These are phyloP conservation scores for Clitoria ternatea DNA, from an alignment of 306 rosid genomes.

Conservation along the genomic window DNA sequence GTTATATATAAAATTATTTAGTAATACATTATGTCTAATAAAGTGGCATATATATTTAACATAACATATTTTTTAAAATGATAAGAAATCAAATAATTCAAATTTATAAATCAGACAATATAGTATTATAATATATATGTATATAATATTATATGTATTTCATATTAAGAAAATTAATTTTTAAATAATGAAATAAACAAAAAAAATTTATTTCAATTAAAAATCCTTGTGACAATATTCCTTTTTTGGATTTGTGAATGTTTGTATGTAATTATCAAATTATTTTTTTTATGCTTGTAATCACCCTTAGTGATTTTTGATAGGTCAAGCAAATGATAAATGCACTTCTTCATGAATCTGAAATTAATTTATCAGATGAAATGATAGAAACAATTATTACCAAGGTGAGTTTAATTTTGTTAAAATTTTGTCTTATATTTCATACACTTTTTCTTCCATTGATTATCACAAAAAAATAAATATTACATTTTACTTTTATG, in stretches of 20 bases:
- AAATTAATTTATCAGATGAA: slow-evolving; percentile 77
- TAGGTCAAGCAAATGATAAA: slow-evolving; percentile 90
- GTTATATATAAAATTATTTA: too few species aligned
- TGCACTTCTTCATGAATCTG: slow-evolving; percentile 85
- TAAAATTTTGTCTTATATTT: neutral
- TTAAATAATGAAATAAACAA: too few species aligned
- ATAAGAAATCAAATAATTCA: too few species aligned
- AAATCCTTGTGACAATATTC: neutral
- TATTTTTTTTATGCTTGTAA: neutral
- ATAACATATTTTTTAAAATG: too few species aligned
- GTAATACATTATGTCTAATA: too few species aligned
- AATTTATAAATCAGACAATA: too few species aligned
- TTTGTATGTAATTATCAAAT: neutral
- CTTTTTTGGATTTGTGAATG: neutral
- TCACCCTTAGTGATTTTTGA: neutral
- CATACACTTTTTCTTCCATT: neutral
- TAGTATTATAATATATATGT: too few species aligned
- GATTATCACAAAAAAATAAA: neutral
- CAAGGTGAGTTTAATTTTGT: slow-evolving; percentile 46
- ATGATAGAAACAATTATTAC: slow-evolving; percentile 66
- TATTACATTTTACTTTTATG: slow-evolving; percentile 16
- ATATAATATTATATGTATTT: too few species aligned
- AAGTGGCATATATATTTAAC: too few species aligned
- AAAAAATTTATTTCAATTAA: too few species aligned
- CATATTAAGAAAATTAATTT: too few species aligned